Evolutionary conservation across 208 protist species (phyloP), one percentile per base, ranked within the genome.

Genomic region (Acanthamoeba triangularis): DNA sequence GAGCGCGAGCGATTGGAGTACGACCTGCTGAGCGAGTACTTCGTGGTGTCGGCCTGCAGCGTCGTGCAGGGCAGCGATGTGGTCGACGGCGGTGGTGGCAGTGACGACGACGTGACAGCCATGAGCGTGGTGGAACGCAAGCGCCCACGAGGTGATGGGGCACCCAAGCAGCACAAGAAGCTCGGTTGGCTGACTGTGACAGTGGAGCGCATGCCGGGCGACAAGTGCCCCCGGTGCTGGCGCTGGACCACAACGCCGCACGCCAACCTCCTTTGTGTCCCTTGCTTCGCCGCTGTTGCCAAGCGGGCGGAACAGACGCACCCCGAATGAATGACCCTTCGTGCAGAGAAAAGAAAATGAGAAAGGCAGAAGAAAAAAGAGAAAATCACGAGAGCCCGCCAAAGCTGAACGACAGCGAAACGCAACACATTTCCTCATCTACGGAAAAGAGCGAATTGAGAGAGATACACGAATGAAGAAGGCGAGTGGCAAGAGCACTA

Each of bases 141-240:
- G 49, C 49, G 49, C 49, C 49, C 1, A 18, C 7, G 49, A 8
- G 49, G 14, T 20, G 49, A 54, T 16, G 59, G 30, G 23, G 14
- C 49, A 54, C 49, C 49, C 0, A 54, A 54, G 49, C 13, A 10
- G 49, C 7, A 54, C 11, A 20, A 65, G 23, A 30, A 7, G 16
- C 25, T n/a, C 25, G 16, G 28, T 6, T 88, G 80, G 80, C 52
- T 88, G 44, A 88, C 16, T 0, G 80, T 88, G 44, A 59, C 41
- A 1, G 80, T 88, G 25, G 80, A 88, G 47, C 80, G 52, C 28
- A 61, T 61, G 80, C 23, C 80, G 16, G 41, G 80, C 25, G 28
- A 41, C 80, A 88, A 88, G 80, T 88, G 80, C 33, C 80, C 20
- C 10, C 80, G 80, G 16, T 88, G 80, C 30, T 88, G 80, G 80